These are phyloP conservation scores for Cnidoscolus chayamansa DNA, from an alignment of 441 rosid genomes.

Conservation along the genomic window DNA sequence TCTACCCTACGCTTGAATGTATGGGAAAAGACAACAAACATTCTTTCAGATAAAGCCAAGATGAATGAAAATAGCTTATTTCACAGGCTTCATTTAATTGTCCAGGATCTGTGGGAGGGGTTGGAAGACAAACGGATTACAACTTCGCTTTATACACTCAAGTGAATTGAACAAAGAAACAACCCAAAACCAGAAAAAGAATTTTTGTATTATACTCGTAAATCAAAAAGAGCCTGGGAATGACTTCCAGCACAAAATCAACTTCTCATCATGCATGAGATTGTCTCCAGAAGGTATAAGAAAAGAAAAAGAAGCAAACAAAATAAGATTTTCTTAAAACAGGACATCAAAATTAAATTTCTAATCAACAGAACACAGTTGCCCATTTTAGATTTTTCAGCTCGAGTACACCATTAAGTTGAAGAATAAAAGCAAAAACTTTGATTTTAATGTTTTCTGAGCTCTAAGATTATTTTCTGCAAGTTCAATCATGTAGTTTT, in stretches of 20 bases:
- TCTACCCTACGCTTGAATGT: not conserved
- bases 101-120: not conserved
- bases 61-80: too few relatives aligned
- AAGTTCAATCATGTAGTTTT: not conserved
- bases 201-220: not conserved
- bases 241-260: not conserved
- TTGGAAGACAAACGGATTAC: not conserved
- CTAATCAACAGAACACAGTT: not conserved
- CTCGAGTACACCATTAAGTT: not conserved
- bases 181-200: not conserved
- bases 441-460: too few relatives aligned
- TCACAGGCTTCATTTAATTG: not conserved
- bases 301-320: not conserved
- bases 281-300: not conserved
- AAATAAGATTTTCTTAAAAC: not conserved
- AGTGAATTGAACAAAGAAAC: not conserved
- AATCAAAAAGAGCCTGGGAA: not conserved
- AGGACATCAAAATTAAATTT: constrained; percentile 8
- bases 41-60: not conserved
- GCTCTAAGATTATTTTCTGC: not conserved
- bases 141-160: too few relatives aligned
- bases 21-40: not conserved
- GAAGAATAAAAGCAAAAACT: not conserved
- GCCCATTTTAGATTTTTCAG: not conserved
- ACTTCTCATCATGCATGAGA: not conserved